These are phyloP conservation scores for Bidens hawaiensis DNA, from an alignment of 140 eudicot species.

Conservation along the genomic window DNA sequence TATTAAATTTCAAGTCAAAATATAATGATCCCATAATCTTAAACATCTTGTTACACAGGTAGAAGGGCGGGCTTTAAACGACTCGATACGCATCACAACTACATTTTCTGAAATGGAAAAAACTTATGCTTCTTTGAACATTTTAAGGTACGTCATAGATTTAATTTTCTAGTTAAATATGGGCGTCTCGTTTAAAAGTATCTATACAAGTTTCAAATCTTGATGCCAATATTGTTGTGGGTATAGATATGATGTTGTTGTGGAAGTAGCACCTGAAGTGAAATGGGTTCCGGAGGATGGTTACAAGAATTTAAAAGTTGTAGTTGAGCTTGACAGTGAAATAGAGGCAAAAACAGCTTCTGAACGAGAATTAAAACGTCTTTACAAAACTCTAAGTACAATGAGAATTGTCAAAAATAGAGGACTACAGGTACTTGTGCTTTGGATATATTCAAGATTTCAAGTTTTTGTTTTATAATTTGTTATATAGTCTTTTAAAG, in stretches of 20 bases:
- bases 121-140: constrained; percentile 49
- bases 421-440: constrained; percentile 71
- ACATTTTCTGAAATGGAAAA: constrained; percentile 74
- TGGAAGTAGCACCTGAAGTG: constrained; percentile 89
- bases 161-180: constrained; percentile 1
- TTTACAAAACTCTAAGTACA: constrained; percentile 73
- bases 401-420: constrained; percentile 74
- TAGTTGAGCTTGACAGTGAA: constrained; percentile 89
- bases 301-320: constrained; percentile 80
- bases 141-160: constrained; percentile 50
- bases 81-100: constrained; percentile 71
- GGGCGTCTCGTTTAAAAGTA: neutral
- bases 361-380: constrained; percentile 76
- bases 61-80: constrained; percentile 73
- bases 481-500: neutral
- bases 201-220: constrained; percentile 1
- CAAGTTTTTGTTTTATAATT: neutral
- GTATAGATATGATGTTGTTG: constrained; percentile 76
- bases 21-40: neutral
- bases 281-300: constrained; percentile 85
- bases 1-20: neutral
- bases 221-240: constrained; percentile 24
- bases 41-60: constrained; percentile 45
- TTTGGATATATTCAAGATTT: neutral
- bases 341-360: constrained; percentile 77